Evolutionary conservation across 2,329 filamentous ascomycete genomes (phyloP), one percentile per base, ranked within the genome.

Genomic region (Fusarium sulawesiense): DNA sequence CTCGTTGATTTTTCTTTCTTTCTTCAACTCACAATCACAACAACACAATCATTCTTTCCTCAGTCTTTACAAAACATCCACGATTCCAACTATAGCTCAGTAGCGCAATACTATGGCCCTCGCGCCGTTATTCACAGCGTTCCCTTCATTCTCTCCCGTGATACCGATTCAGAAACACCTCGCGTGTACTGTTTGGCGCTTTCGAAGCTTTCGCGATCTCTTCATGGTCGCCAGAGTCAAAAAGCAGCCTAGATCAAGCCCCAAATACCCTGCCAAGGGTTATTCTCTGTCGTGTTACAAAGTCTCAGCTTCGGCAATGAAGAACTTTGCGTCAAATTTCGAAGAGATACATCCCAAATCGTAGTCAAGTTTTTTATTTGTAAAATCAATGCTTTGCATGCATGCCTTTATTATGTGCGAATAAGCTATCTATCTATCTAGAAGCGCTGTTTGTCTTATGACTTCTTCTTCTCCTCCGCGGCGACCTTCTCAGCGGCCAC

Each of bases 231-330:
- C 85, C 78, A 92, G 86, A 93, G 92, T 95, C 93, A 95, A 94
- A 89, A 89, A 89, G 92, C 82, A 88, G 92, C 92, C 93, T 88
- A 95, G 84, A 95, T 78, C 78, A 85, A 86, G 91, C 83, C 87
- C 86, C 83, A 90, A 89, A 86, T 86, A 91, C 90, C 89, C 91
- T 93, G 90, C 91, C 91, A 93, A 93, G 91, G 89, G 90, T 91
- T 89, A 89, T 93, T 86, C 92, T 93, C 92, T 90, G 89, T 93
- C 91, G 92, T 95, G 92, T 94, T 95, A 93, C 93, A 94, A 89
- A 88, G 85, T 92, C 83, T 87, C 86, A 92, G 90, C 89, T 81
- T 80, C 82, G 83, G 90, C 91, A 78, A 90, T 92, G 92, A 93
- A 80, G 87, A 88, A 89, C 86, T 88, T 91, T 94, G 93, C 92